Percentiles rank a stretch among this genome's conserved stretches.
Conservation (phyloP, 2,329 filamentous ascomycete genomes). For the Atkinsonella hypoxylon region DNA sequence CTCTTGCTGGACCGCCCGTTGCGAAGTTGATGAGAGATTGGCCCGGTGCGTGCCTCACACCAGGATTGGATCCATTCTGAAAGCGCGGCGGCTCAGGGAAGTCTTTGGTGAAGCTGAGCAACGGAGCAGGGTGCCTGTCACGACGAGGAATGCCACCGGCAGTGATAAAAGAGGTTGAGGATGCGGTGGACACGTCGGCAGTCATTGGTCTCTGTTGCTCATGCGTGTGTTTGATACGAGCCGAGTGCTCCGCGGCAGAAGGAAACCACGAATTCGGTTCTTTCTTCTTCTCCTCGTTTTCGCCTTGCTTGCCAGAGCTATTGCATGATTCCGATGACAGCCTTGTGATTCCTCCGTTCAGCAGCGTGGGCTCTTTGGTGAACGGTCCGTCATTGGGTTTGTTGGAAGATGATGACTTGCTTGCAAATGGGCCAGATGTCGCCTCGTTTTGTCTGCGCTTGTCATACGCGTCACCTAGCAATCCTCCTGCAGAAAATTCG, state of each 20-base stretch:
- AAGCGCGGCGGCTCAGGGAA: constrained; percentile 51
- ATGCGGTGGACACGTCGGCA: constrained; percentile 11
- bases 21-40: constrained; percentile 36
- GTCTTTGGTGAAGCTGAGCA: constrained; percentile 51
- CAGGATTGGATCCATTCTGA: constrained; percentile 38
- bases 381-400: constrained; percentile 29
- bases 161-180: background rate
- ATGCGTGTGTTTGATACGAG: constrained; percentile 18
- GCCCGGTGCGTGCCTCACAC: constrained; percentile 25
- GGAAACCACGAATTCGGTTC: constrained; percentile 25
- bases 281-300: constrained; percentile 12
- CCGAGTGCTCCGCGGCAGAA: constrained; percentile 25
- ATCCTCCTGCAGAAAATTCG: constrained; percentile 37
- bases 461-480: constrained; percentile 39
- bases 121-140: constrained; percentile 37
- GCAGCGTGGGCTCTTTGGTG: constrained; percentile 42
- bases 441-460: constrained; percentile 29
- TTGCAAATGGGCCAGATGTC: constrained; percentile 19
- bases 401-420: constrained; percentile 11
- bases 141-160: constrained; percentile 8
- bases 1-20: constrained; percentile 15
- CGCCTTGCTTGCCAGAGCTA: constrained; percentile 3
- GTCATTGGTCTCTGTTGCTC: constrained; percentile 13
- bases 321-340: constrained; percentile 10
- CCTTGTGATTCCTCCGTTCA: constrained; percentile 29